Percentiles rank a stretch among this genome's conserved stretches.
These are phyloP conservation scores for Leccinum boreale DNA, from an alignment of 768 basidiomycete species.

Conservation along the genomic window DNA sequence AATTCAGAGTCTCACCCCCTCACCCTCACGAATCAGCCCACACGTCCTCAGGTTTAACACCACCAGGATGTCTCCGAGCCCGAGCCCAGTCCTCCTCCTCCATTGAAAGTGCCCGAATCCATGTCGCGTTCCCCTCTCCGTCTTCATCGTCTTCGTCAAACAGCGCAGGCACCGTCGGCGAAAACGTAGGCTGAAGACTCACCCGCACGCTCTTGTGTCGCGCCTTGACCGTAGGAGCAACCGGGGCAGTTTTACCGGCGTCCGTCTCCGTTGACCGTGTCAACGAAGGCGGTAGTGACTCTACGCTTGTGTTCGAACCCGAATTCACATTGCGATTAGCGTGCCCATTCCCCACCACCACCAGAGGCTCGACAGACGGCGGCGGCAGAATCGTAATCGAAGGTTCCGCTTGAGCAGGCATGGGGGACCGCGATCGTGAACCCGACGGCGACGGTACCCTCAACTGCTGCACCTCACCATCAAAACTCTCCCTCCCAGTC, in stretches of 20 bases:
- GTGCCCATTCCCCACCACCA: neutral
- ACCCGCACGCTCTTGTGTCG: conserved; percentile 75
- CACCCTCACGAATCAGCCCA: no score
- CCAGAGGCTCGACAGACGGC: conserved; percentile 10
- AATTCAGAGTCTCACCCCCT: no score
- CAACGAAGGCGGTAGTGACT: neutral
- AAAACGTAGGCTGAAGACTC: conserved; percentile 73
- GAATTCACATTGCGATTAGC: neutral
- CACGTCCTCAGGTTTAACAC: no score
- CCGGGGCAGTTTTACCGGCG: no score
- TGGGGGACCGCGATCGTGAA: neutral
- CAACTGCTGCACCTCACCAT: conserved; percentile 24
- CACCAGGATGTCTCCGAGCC: no score
- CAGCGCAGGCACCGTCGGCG: conserved; percentile 63
- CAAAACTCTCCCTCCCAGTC: conserved; percentile 56
- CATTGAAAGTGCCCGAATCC: conserved; percentile 8
- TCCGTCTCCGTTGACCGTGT: neutral
- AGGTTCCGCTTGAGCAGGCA: neutral
- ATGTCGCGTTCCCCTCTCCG: conserved; percentile 14
- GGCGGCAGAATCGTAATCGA: conserved; percentile 11
- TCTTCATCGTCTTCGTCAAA: conserved; percentile 45
- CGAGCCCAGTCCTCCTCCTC: neutral
- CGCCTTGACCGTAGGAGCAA: neutral
- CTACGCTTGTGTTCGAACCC: neutral
- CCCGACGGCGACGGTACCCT: conserved; percentile 1